These are phyloP conservation scores for Coemansia guatemalensis DNA, from an alignment of 192 early-diverging fungal genomes.

Conservation along the genomic window DNA sequence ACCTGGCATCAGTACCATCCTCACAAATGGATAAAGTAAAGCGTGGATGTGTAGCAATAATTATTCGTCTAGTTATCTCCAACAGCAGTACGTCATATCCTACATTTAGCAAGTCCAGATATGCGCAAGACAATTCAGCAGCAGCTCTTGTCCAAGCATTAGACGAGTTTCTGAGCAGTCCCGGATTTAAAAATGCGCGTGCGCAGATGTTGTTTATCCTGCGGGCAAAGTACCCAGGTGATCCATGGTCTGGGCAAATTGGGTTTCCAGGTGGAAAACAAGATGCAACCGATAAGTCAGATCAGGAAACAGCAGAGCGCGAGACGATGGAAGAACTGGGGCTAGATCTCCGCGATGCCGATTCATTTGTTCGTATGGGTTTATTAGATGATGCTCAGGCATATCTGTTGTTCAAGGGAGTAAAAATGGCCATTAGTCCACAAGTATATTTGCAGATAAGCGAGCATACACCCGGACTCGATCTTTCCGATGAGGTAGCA, in stretches of 20 bases:
- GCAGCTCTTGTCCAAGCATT: slow-evolving; percentile 17
- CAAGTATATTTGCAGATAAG: slow-evolving; percentile 39
- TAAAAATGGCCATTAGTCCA: slow-evolving; percentile 26
- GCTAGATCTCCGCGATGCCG: slow-evolving; percentile 11
- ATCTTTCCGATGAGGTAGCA: slow-evolving; percentile 34
- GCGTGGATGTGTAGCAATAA: slow-evolving; percentile 35
- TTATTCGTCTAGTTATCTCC: slow-evolving; percentile 31
- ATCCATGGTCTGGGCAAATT: slow-evolving; percentile 53
- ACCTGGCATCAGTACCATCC: slow-evolving; percentile 30
- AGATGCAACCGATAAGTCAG: slow-evolving; percentile 13
- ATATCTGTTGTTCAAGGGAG: slow-evolving; percentile 5
- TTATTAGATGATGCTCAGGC: slow-evolving; percentile 24
- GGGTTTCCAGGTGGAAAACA: slow-evolving; percentile 52
- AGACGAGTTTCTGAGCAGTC: slow-evolving; percentile 5
- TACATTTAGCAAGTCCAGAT: background rate
- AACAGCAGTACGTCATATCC: slow-evolving; percentile 5
- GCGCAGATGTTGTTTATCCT: slow-evolving; percentile 47
- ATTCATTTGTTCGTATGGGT: slow-evolving; percentile 22
- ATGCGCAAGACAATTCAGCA: slow-evolving; percentile 1
- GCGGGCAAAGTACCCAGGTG: slow-evolving; percentile 31
- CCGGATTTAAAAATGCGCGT: background rate
- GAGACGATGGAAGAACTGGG: slow-evolving; percentile 45
- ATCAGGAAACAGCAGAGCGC: slow-evolving; percentile 33
- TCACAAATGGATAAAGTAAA: slow-evolving; percentile 1
- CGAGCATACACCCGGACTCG: slow-evolving; percentile 9